Conservation (phyloP, 2,329 filamentous ascomycete species). For the Sporothrix mexicana region DNA sequence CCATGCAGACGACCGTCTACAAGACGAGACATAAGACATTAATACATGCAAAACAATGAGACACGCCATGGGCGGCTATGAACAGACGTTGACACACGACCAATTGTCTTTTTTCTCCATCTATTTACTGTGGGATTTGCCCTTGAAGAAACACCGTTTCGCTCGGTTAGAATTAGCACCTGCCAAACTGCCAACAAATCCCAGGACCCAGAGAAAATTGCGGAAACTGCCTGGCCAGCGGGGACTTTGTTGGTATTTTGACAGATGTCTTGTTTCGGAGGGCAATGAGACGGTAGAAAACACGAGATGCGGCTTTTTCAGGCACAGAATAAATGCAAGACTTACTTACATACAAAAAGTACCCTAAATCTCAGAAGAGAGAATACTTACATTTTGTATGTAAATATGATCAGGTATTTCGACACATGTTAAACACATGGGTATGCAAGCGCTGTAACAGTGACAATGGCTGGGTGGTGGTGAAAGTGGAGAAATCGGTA, state of each 20-base stretch:
- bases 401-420: too few species aligned
- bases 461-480: background rate
- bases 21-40: background rate
- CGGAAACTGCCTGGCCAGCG: background rate
- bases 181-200: background rate
- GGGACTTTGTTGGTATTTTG: background rate
- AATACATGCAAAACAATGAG: too few species aligned
- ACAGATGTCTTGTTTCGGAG: slow-evolving; percentile 28
- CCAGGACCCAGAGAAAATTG: too few species aligned
- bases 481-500: background rate
- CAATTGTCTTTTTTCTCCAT: too few species aligned
- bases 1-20: background rate
- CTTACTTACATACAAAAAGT: too few species aligned
- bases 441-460: background rate
- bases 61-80: background rate
- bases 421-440: background rate
- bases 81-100: too few species aligned
- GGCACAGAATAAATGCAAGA: background rate
- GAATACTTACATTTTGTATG: background rate
- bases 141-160: background rate
- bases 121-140: too few species aligned
- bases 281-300: background rate
- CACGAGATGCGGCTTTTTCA: background rate
- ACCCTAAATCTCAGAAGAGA: too few species aligned
- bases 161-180: background rate